phyloP scores from a whole-genome alignment of 1,284 basidiomycete species.

The Melampsora abietis-canadensis region DNA sequence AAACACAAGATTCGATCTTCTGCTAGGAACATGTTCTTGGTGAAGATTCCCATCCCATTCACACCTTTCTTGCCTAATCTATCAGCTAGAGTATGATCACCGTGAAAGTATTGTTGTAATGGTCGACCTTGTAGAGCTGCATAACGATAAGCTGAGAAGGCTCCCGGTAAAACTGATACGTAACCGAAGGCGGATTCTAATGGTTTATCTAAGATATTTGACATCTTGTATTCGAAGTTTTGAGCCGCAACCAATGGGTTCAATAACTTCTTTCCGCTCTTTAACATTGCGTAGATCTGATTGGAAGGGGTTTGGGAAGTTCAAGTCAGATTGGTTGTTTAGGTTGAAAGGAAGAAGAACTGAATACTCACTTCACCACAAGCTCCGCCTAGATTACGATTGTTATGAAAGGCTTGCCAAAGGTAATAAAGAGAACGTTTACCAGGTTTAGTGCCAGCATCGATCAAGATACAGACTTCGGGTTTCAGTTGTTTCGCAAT shows the following conservation, averaged over 20 bases:
- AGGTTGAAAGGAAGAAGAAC: background rate
- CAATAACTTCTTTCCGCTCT: constrained; percentile 82
- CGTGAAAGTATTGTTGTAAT: constrained; percentile 96
- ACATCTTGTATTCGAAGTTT: constrained; percentile 99
- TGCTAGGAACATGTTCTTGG: constrained; percentile 64
- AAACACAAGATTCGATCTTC: constrained; percentile 94
- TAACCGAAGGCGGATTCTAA: constrained; percentile 93
- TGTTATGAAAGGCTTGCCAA: constrained; percentile 78
- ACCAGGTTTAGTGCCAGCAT: constrained; percentile 92
- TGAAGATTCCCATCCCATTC: constrained; percentile 70
- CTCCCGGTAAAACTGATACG: constrained; percentile 82
- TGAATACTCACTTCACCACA: constrained; percentile 72
- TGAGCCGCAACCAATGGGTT: constrained; percentile 79
- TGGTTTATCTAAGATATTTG: constrained; percentile 86
- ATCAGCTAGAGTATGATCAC: constrained; percentile 83
- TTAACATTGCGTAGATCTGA: constrained; percentile 91
- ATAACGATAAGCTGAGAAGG: constrained; percentile 91
- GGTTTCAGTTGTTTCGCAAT: constrained; percentile 82
- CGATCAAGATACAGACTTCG: constrained; percentile 83
- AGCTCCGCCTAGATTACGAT: constrained; percentile 82
- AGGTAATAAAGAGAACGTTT: constrained; percentile 95
- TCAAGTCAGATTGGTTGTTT: too few species aligned
- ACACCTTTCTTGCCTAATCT: constrained; percentile 89
- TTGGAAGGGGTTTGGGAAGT: background rate
- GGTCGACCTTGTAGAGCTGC: constrained; percentile 87